Conservation (phyloP, 2,329 filamentous ascomycete genomes). For the Talaromyces pinophilus region DNA sequence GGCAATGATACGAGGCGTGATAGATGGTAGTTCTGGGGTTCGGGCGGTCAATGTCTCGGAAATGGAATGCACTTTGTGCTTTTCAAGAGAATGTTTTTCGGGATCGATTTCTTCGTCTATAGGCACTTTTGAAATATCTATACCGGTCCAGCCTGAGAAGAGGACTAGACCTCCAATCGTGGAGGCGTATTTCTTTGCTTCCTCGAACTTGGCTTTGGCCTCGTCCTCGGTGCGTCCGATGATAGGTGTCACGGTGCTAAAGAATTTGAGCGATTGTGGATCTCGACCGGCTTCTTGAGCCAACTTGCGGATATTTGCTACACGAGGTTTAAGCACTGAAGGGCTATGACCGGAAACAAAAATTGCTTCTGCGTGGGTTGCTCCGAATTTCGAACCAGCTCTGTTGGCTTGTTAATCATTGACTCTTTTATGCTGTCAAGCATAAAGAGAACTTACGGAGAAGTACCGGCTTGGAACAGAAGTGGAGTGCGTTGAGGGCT, state of each 20-base stretch:
- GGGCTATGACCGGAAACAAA: constrained; percentile 60
- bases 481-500: constrained; percentile 61
- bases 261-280: constrained; percentile 59
- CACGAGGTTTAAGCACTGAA: constrained; percentile 51
- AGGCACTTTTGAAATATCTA: constrained; percentile 60
- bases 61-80: constrained; percentile 53
- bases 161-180: constrained; percentile 58
- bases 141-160: constrained; percentile 61
- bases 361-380: constrained; percentile 61
- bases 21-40: constrained; percentile 50
- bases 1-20: constrained; percentile 50
- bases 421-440: background rate
- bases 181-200: constrained; percentile 55
- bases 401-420: constrained; percentile 6
- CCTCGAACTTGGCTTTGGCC: constrained; percentile 55
- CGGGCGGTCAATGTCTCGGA: constrained; percentile 54
- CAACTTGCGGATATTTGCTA: constrained; percentile 55
- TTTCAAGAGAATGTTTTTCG: constrained; percentile 56
- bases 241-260: constrained; percentile 54
- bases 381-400: constrained; percentile 59
- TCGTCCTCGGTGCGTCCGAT: constrained; percentile 55
- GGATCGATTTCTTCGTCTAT: constrained; percentile 59
- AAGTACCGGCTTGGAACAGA: constrained; percentile 62
- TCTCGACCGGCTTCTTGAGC: constrained; percentile 57
- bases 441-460: constrained; percentile 32